Percentiles rank a stretch among this genome's conserved stretches.
phyloP scores from a whole-genome alignment of 805 yeast genomes.

The Monosporozyma siamensis region DNA sequence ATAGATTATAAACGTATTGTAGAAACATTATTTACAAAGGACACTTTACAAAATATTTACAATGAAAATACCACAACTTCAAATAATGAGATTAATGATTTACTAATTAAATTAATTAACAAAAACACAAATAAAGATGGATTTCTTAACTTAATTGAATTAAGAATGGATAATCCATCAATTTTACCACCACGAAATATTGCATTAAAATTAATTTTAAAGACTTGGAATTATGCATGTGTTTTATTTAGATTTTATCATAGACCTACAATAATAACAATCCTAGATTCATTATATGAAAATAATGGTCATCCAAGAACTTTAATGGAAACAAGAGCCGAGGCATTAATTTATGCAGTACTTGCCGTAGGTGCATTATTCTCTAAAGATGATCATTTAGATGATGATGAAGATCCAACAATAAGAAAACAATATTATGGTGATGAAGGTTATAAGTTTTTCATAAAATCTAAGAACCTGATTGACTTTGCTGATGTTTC shows the following conservation, averaged over 20 bases:
- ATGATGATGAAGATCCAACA: conserved; percentile 28
- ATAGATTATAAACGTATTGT: conserved; percentile 6
- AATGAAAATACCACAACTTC: neutral
- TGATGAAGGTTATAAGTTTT: conserved; percentile 74
- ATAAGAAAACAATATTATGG: conserved; percentile 32
- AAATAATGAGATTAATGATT: conserved; percentile 4
- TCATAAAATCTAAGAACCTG: conserved; percentile 68
- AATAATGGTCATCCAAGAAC: conserved; percentile 51
- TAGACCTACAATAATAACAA: conserved; percentile 68
- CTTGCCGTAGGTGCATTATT: conserved; percentile 83
- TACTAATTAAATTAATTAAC: conserved; percentile 1
- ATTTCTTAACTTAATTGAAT: neutral
- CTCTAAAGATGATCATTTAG: conserved; percentile 40
- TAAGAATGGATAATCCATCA: neutral
- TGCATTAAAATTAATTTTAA: conserved; percentile 60
- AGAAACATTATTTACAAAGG: conserved; percentile 6
- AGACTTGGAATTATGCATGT: conserved; percentile 81
- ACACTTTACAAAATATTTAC: conserved; percentile 2
- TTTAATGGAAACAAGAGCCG: conserved; percentile 60
- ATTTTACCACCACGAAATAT: conserved; percentile 61
- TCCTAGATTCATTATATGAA: conserved; percentile 65
- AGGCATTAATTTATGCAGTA: conserved; percentile 78
- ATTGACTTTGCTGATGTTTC: conserved; percentile 54
- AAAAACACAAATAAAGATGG: neutral
- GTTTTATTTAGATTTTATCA: conserved; percentile 80